Evolutionary conservation across 352 stramenopile genomes (phyloP).

Genomic region (Globisporangium barbulae): DNA sequence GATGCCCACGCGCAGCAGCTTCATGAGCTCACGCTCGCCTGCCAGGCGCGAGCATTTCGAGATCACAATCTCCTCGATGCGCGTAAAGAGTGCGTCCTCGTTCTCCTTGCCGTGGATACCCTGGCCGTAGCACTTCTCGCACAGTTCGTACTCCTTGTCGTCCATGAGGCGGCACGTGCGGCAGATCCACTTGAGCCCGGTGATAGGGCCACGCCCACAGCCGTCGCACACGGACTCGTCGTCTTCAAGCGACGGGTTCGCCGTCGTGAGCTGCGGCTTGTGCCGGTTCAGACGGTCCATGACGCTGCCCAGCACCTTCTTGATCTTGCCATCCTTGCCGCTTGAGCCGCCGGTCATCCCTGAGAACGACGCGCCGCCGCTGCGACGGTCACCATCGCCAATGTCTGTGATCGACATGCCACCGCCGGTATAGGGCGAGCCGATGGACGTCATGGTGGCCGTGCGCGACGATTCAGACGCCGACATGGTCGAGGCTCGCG

Average conservation of each 20-base stretch:
- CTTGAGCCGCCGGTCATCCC: conserved; percentile 13
- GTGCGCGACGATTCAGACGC: conserved; percentile 6
- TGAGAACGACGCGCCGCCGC: conserved; percentile 16
- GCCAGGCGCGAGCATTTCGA: conserved; percentile 50
- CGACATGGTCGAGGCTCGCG: conserved; percentile 10
- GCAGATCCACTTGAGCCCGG: conserved; percentile 61
- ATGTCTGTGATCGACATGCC: conserved; percentile 8
- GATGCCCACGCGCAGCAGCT: conserved; percentile 63
- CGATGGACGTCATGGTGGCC: conserved; percentile 7
- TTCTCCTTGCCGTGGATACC: conserved; percentile 68
- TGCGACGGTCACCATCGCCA: conserved; percentile 26
- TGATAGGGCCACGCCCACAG: conserved; percentile 50
- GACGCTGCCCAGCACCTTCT: conserved; percentile 75
- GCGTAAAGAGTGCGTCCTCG: conserved; percentile 55
- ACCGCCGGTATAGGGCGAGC: conserved; percentile 10
- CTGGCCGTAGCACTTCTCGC: conserved; percentile 76
- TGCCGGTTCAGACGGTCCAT: conserved; percentile 67
- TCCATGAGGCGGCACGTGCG: conserved; percentile 49
- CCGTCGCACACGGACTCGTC: conserved; percentile 64
- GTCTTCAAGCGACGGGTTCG: conserved; percentile 27
- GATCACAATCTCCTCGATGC: conserved; percentile 64
- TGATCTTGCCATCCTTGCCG: conserved; percentile 61
- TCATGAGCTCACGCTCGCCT: conserved; percentile 50
- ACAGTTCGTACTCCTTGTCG: conserved; percentile 57
- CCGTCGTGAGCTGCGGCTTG: conserved; percentile 43